Evolutionary conservation across 768 basidiomycete genomes (phyloP), one percentile per base, ranked within the genome.

Genomic region (Tubosaeta sp.): DNA sequence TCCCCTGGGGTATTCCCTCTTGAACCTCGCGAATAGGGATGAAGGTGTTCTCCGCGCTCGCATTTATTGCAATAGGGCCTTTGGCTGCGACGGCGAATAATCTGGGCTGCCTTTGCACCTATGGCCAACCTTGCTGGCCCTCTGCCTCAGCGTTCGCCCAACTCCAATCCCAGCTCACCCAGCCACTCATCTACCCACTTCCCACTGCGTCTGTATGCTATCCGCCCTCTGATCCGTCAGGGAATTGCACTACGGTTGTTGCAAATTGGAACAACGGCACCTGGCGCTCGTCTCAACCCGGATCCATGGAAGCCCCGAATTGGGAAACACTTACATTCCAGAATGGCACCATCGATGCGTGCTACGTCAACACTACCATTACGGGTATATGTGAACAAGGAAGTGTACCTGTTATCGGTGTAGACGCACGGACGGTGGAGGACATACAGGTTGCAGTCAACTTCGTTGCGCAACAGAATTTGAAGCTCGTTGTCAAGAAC

Each of bases 281-380:
- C 42, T 78, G 76, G 76, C 72, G 75, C 0, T 54, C 76, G 0
- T 62, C 69, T 2, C 63, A 71, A 18, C 58, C 76, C 9, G 76
- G 77, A 3, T 64, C 73, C 1, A 71, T 73, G 69, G 66, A 78
- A 49, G 41, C 51, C 4, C 44, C 58, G 0, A 69, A 72, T 38
- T 71, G 56, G 31, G 72, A 68, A 55, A 69, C 59, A 24, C 75
- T 62, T 43, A 58, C 62, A 0, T 73, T 66, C 27, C 49, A 42
- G 21, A 79, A 77, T 56, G 77, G 73, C 16, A 78, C 75, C 32
- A 76, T 79, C 41, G 72, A 72, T 1, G 46, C 53, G 3, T 61
- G 54, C 39, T 58, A 49, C 44, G 48, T 73, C 39, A 70, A 75
- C 22, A 74, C 73, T 13, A 51, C 57, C 27, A 46, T 66, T 48